Base-by-base conservation (phyloP, 371 early-diverging fungal species). In the Scutellospora calospora region DNA sequence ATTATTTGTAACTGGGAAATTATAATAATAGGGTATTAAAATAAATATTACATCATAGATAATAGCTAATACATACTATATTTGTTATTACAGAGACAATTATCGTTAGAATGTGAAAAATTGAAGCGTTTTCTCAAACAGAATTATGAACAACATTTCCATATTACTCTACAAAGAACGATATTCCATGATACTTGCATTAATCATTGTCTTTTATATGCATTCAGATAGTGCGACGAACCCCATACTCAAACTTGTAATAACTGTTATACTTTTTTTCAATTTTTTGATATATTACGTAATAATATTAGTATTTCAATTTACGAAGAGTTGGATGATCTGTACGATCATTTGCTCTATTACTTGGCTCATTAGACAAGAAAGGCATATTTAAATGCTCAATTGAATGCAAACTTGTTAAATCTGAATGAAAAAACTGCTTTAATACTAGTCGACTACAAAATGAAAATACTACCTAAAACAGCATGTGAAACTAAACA, bases 201-300 rank as follows among this genome's bases (percentile, higher is more conserved):
- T 41, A 68, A 68, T 68, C 25, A 68, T 68, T 68, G 45, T 22
- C 16, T 68, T 41, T n/a, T 66, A 20, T 66, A 55, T 74, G 38
- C 57, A 25, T 74, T 74, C 20, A 9, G n/a, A 3, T 4, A 35
- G 16, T 74, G 74, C 31, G 11, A 9, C n/a, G 54, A 41, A 22
- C 33, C 14, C 35, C 57, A 74, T 55, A 31, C 31, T 11, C n/a
- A n/a, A 14, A 74, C 57, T 11, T 74, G 74, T 45, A 55, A 74
- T 74, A n/a, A 74, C 18, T 74, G 74, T 55, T 33, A 55, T 54
- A 45, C 22, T 25, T 41, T 69, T 12, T 69, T 69, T 20, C n/a
- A 49, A 6, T 49, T 69, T 49, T 69, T 69, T 49, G 55, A 55
- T n/a, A 55, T n/a, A n/a, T n/a, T 55, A n/a, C 5, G 6, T n/a